These are phyloP conservation scores for Phenoliferia sp. DNA, from an alignment of 1,284 basidiomycete genomes.

Conservation along the genomic window DNA sequence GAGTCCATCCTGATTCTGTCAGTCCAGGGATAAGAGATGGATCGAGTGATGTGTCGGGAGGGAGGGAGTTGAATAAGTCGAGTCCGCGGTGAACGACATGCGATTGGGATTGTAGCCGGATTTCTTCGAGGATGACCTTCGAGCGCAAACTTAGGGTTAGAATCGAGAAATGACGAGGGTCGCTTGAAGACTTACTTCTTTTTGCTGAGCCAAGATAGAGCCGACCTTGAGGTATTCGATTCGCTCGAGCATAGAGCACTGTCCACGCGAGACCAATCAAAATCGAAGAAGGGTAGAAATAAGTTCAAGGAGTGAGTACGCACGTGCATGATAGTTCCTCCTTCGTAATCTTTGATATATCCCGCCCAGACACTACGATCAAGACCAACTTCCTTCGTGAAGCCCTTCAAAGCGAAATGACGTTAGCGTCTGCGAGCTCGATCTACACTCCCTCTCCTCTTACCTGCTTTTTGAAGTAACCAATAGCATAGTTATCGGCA, in stretches of 20 bases:
- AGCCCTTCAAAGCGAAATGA: slow-evolving; percentile 52
- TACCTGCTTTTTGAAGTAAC: slow-evolving; percentile 93
- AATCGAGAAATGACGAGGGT: not conserved
- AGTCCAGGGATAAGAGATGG: slow-evolving; percentile 65
- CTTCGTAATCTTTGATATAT: slow-evolving; percentile 99
- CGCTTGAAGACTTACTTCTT: slow-evolving; percentile 57
- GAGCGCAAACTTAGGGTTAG: not conserved
- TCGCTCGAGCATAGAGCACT: slow-evolving; percentile 85
- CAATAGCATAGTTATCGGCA: slow-evolving; percentile 92
- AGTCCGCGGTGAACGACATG: slow-evolving; percentile 83
- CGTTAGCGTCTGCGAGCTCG: not conserved
- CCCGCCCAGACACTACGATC: slow-evolving; percentile 92
- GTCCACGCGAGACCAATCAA: not conserved
- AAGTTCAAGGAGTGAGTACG: slow-evolving; percentile 10
- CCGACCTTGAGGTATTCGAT: slow-evolving; percentile 84
- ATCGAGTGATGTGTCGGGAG: slow-evolving; percentile 31
- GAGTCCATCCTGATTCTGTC: slow-evolving; percentile 85
- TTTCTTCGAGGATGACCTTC: slow-evolving; percentile 42
- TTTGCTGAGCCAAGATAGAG: slow-evolving; percentile 73
- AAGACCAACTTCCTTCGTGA: slow-evolving; percentile 93
- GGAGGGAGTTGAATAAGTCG: slow-evolving; percentile 56
- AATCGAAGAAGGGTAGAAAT: not conserved
- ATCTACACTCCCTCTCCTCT: not conserved
- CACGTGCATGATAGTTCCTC: slow-evolving; percentile 96
- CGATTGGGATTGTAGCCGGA: slow-evolving; percentile 77